Conservation (phyloP, 495 filamentous ascomycete genomes). For the Penicillium arizonense region DNA sequence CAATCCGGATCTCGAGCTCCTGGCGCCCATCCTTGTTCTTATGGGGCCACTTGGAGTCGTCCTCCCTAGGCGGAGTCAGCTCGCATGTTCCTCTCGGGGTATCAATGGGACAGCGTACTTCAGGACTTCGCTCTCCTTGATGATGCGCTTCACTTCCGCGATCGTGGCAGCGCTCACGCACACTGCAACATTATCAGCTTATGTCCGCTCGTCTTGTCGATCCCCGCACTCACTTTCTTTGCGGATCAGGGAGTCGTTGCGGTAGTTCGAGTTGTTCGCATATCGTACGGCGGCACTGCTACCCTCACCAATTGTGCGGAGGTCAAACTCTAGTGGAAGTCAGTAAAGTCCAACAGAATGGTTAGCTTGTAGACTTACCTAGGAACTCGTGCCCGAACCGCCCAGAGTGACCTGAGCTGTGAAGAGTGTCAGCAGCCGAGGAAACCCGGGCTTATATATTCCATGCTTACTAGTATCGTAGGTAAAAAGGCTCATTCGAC, state of each 20-base stretch:
- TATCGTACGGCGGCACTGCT: constrained; percentile 92
- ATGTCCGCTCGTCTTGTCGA: background rate
- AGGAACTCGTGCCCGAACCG: constrained; percentile 98
- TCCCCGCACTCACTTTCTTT: constrained; percentile 84
- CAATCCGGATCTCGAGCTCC: constrained; percentile 92
- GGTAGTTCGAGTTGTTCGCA: constrained; percentile 99
- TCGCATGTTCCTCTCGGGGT: background rate
- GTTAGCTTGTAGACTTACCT: constrained; percentile 52
- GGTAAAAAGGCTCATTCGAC: constrained; percentile 83
- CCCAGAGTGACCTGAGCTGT: constrained; percentile 93
- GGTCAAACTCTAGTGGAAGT: constrained; percentile 80
- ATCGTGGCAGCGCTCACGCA: constrained; percentile 93
- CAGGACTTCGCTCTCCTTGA: constrained; percentile 97
- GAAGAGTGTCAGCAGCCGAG: constrained; percentile 47
- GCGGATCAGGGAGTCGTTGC: constrained; percentile 96
- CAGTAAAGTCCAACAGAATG: constrained; percentile 16
- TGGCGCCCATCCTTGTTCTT: constrained; percentile 99
- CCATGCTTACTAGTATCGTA: constrained; percentile 87
- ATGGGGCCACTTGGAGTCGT: constrained; percentile 98
- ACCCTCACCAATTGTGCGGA: constrained; percentile 91
- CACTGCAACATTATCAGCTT: constrained; percentile 60
- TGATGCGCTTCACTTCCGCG: constrained; percentile 91
- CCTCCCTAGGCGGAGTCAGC: constrained; percentile 64
- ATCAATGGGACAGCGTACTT: constrained; percentile 58
- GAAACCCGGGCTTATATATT: constrained; percentile 38